A percentile compares a stretch with the other conserved stretches of the same genome.
Conservation (phyloP, 1,284 basidiomycete species). For the Nidula niveotomentosa region DNA sequence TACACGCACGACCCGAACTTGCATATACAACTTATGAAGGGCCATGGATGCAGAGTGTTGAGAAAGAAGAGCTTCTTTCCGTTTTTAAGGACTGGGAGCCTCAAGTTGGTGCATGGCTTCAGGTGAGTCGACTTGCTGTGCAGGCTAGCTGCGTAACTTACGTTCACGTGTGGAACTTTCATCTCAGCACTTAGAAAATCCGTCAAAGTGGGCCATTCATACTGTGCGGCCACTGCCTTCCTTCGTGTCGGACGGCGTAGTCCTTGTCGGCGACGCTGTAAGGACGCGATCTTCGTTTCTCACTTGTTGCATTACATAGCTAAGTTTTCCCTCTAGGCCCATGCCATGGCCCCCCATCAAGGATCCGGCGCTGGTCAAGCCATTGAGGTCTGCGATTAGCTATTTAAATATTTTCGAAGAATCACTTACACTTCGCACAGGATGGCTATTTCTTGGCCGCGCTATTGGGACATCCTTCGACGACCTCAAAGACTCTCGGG, state of each 20-base stretch:
- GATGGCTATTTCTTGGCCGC: conserved; percentile 38
- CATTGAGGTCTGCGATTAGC: conserved; percentile 40
- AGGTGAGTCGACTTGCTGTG: conserved; percentile 4
- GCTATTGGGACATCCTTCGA: conserved; percentile 40
- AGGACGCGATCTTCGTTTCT: conserved; percentile 1
- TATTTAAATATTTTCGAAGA: neutral
- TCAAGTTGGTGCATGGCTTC: conserved; percentile 11
- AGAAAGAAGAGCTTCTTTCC: neutral
- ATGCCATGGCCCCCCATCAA: conserved; percentile 55
- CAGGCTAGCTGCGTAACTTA: neutral
- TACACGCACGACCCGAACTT: conserved; percentile 2
- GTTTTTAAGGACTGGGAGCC: conserved; percentile 15
- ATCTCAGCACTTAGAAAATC: conserved; percentile 26
- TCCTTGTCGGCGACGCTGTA: conserved; percentile 50
- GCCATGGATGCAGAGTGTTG: conserved; percentile 8
- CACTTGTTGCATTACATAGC: neutral
- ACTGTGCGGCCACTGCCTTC: conserved; percentile 36
- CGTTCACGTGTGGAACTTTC: neutral
- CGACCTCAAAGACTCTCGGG: conserved; percentile 29
- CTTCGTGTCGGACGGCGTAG: conserved; percentile 38
- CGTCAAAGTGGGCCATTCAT: conserved; percentile 51
- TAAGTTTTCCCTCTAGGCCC: conserved; percentile 31
- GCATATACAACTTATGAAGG: conserved; percentile 5
- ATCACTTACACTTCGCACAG: conserved; percentile 13
- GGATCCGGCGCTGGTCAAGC: conserved; percentile 57